A percentile compares a stretch with the other conserved stretches of the same genome.
Evolutionary conservation across 2,329 filamentous ascomycete genomes (phyloP).

Genomic region (Pezicula radicicola): DNA sequence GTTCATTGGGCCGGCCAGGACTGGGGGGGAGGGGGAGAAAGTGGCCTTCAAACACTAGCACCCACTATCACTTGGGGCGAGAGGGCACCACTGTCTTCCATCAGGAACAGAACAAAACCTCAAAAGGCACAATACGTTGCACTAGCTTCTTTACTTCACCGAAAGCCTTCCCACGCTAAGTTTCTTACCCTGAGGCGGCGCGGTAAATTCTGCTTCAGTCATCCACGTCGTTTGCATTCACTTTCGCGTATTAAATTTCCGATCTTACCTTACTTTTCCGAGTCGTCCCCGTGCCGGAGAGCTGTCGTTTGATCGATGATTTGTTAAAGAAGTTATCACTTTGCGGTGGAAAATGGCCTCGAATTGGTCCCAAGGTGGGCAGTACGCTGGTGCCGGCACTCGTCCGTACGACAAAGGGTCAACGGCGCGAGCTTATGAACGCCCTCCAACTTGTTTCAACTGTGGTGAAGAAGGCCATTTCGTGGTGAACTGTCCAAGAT

Average conservation of each 20-base stretch:
- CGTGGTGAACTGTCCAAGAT: conserved; percentile 50
- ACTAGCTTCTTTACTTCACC: no score
- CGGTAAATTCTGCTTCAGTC: no score
- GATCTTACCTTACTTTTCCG: not conserved
- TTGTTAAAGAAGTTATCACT: conserved; percentile 5
- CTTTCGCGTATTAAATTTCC: not conserved
- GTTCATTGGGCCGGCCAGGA: no score
- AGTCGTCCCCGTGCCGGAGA: not conserved
- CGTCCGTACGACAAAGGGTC: not conserved
- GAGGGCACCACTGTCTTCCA: no score
- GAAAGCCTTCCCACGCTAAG: no score
- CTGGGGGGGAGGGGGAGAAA: no score
- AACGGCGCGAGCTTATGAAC: conserved; percentile 12
- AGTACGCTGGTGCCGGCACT: conserved; percentile 3
- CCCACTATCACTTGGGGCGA: no score
- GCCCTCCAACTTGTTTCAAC: conserved; percentile 47
- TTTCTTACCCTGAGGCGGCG: no score
- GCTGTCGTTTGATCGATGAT: conserved; percentile 9
- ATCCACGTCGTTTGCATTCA: not conserved
- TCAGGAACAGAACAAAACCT: no score
- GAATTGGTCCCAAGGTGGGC: conserved; percentile 20
- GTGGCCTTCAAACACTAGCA: no score
- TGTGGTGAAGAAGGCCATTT: conserved; percentile 50
- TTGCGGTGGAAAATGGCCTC: conserved; percentile 16
- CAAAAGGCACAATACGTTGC: no score